A percentile compares a stretch with the other conserved stretches of the same genome.
phyloP scores from a whole-genome alignment of 2,329 filamentous ascomycete species.

The Ceratocystis eucalypticola region DNA sequence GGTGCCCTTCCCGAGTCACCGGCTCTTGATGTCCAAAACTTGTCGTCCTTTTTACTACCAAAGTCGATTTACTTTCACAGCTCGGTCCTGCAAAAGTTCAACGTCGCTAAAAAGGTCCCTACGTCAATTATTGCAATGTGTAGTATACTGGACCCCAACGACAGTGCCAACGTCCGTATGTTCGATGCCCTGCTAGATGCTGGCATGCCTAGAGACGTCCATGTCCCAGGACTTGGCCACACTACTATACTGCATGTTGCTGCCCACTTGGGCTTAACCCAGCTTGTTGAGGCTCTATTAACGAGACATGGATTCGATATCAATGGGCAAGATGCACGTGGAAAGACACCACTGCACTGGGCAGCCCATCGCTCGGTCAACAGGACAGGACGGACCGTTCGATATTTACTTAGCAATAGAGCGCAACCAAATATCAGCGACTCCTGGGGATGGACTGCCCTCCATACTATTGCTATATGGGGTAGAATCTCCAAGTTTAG shows the following conservation, averaged over 20 bases:
- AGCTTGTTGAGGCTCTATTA: constrained; percentile 12
- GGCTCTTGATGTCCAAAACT: background rate
- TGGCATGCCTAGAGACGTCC: constrained; percentile 9
- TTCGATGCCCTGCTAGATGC: constrained; percentile 8
- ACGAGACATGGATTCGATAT: constrained; percentile 11
- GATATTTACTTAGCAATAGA: constrained; percentile 10
- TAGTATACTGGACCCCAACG: background rate
- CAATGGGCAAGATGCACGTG: constrained; percentile 4
- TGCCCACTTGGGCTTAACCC: constrained; percentile 7
- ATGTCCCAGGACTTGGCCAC: constrained; percentile 4
- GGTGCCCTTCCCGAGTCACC: background rate
- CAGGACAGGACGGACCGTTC: constrained; percentile 11
- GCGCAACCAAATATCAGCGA: constrained; percentile 13
- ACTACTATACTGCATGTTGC: constrained; percentile 11
- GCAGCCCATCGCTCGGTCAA: constrained; percentile 9
- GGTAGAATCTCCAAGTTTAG: constrained; percentile 5
- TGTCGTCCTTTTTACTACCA: constrained; percentile 2
- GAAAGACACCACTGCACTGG: constrained; percentile 13
- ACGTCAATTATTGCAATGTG: constrained; percentile 10
- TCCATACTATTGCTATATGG: constrained; percentile 9
- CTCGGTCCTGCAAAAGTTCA: background rate
- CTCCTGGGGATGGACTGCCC: constrained; percentile 9
- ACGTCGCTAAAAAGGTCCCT: background rate
- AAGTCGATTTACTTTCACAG: constrained; percentile 8
- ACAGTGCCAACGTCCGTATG: background rate